Evolutionary conservation across 2,329 filamentous ascomycete genomes (phyloP).

Genomic region (Thielaviopsis punctulata): DNA sequence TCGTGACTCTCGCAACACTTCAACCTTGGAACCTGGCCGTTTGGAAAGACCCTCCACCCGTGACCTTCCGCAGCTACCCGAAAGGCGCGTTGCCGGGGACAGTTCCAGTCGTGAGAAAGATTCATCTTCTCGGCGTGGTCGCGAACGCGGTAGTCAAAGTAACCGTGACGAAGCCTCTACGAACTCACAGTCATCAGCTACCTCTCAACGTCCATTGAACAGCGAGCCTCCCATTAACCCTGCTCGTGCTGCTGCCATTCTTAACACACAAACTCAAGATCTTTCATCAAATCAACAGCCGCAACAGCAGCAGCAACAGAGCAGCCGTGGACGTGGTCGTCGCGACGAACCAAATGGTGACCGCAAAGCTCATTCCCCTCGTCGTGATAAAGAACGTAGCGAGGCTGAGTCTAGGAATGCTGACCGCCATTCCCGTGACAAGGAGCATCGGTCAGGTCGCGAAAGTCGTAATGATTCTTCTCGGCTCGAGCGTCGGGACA

Average conservation of each 20-base stretch:
- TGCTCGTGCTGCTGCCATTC: slow-evolving; percentile 33
- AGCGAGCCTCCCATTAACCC: slow-evolving; percentile 37
- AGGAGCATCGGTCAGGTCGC: slow-evolving; percentile 17
- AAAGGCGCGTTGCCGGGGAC: slow-evolving; percentile 21
- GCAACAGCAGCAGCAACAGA: neutral
- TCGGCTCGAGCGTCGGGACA: slow-evolving; percentile 24
- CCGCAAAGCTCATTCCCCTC: slow-evolving; percentile 7
- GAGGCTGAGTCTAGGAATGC: slow-evolving; percentile 1
- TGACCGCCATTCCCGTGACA: slow-evolving; percentile 14
- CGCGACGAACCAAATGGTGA: slow-evolving; percentile 8
- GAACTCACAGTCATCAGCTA: slow-evolving; percentile 17
- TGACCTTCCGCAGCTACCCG: slow-evolving; percentile 31
- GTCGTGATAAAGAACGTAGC: slow-evolving; percentile 1
- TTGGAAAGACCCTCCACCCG: slow-evolving; percentile 14
- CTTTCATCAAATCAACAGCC: neutral
- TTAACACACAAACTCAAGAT: slow-evolving; percentile 12
- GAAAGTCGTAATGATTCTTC: slow-evolving; percentile 31
- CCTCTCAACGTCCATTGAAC: slow-evolving; percentile 15
- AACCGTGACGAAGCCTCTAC: slow-evolving; percentile 16
- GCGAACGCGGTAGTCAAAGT: slow-evolving; percentile 15
- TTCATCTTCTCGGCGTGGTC: slow-evolving; percentile 14
- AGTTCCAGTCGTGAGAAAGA: slow-evolving; percentile 5
- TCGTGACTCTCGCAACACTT: slow-evolving; percentile 6
- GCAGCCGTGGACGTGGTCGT: neutral
- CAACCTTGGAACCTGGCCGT: slow-evolving; percentile 7